A percentile compares a stretch with the other conserved stretches of the same genome.
Conservation (phyloP, 257 asterid species). For the Solanum boliviense region DNA sequence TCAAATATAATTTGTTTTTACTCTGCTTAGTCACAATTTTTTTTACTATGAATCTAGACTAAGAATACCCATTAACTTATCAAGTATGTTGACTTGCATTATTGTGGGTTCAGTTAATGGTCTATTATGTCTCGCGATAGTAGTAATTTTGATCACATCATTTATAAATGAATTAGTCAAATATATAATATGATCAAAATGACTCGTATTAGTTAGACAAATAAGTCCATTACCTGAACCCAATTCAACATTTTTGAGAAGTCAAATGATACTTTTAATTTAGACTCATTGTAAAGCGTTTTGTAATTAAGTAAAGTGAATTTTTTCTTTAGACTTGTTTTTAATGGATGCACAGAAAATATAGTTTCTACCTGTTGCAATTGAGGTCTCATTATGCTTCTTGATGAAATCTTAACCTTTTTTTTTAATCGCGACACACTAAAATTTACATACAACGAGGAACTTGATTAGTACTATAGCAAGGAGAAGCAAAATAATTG, state of each 20-base stretch:
- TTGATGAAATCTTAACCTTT: not conserved
- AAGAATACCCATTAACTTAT: not conserved
- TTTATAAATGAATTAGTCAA: not conserved
- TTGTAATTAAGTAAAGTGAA: not conserved
- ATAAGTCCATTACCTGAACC: not conserved
- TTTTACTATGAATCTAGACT: not conserved
- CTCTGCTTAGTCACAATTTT: not conserved
- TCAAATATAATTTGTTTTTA: no score
- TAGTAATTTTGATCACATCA: not conserved
- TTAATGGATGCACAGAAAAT: no score
- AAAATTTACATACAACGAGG: not conserved
- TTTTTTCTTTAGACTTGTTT: not conserved
- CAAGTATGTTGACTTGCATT: not conserved
- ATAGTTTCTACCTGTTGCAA: no score
- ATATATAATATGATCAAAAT: not conserved
- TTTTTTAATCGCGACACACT: no score
- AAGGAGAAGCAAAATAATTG: not conserved
- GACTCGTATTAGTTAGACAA: not conserved
- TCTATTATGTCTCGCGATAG: not conserved
- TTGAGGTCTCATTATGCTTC: not conserved
- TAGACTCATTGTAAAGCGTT: no score
- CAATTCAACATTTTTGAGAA: not conserved
- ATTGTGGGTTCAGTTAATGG: not conserved
- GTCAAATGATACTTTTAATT: not conserved
- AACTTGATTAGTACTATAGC: not conserved